phyloP scores from a whole-genome alignment of 2,329 filamentous ascomycete genomes.

The Talaromyces sp. region DNA sequence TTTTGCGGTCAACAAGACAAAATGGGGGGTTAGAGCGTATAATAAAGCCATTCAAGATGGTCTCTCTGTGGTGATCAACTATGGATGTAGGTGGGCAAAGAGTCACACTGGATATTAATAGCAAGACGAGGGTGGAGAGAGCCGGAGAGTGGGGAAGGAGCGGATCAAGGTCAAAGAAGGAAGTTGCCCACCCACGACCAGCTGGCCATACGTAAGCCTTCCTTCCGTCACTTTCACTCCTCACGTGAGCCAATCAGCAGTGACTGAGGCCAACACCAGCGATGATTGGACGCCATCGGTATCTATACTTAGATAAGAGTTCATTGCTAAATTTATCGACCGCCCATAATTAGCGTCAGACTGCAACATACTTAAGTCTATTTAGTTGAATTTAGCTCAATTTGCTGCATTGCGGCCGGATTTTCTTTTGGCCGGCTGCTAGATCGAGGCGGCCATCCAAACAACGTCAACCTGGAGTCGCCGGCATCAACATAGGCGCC shows the following conservation, averaged over 20 bases:
- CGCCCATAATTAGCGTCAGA: constrained; percentile 9
- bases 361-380: neutral
- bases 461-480: neutral
- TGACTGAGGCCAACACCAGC: neutral
- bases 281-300: neutral
- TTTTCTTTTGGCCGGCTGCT: neutral
- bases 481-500: neutral
- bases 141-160: constrained; percentile 5
- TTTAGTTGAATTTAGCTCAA: neutral
- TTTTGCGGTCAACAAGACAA: neutral
- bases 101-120: constrained; percentile 8
- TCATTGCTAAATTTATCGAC: constrained; percentile 12
- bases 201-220: neutral
- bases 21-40: neutral
- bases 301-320: constrained; percentile 8
- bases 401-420: neutral
- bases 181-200: neutral
- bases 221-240: neutral
- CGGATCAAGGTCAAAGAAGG: neutral
- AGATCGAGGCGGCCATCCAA: neutral
- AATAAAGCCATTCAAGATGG: constrained; percentile 3
- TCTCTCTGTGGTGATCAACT: neutral
- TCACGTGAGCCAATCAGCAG: neutral
- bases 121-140: neutral
- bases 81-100: neutral